These are phyloP conservation scores for Erodium trifolium DNA, from an alignment of 441 rosid genomes.

Conservation along the genomic window DNA sequence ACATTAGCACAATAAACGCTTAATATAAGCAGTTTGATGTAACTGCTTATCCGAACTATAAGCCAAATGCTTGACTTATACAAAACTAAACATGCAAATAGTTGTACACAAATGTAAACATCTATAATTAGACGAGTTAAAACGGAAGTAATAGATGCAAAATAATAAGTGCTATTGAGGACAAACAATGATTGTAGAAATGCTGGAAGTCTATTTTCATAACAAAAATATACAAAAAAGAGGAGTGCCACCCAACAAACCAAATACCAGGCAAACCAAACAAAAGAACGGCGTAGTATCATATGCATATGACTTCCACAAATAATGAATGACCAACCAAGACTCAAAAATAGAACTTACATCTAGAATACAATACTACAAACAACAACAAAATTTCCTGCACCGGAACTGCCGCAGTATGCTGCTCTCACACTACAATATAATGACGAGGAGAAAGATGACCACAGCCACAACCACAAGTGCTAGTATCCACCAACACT, in stretches of 20 bases:
- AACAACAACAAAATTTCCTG: too few relatives aligned
- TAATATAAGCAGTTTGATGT: too few relatives aligned
- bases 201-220: not conserved
- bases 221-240: not conserved
- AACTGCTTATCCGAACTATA: too few relatives aligned
- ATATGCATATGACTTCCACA: conserved; percentile 16
- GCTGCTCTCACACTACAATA: conserved; percentile 28
- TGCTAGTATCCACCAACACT: conserved; percentile 72
- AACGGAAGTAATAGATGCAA: too few relatives aligned
- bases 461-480: conserved; percentile 38
- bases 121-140: too few relatives aligned
- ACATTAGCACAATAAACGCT: too few relatives aligned
- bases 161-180: too few relatives aligned
- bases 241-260: not conserved
- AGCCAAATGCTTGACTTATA: too few relatives aligned
- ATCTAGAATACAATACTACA: conserved; percentile 1
- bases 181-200: too few relatives aligned
- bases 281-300: not conserved
- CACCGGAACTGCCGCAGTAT: not conserved
- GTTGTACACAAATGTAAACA: too few relatives aligned
- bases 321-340: not conserved
- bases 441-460: conserved; percentile 37
- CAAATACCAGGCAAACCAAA: not conserved
- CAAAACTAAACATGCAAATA: too few relatives aligned
- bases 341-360: not conserved